Base-by-base conservation (phyloP, 164 flowering plant species). In the Tetracentron sinense region DNA sequence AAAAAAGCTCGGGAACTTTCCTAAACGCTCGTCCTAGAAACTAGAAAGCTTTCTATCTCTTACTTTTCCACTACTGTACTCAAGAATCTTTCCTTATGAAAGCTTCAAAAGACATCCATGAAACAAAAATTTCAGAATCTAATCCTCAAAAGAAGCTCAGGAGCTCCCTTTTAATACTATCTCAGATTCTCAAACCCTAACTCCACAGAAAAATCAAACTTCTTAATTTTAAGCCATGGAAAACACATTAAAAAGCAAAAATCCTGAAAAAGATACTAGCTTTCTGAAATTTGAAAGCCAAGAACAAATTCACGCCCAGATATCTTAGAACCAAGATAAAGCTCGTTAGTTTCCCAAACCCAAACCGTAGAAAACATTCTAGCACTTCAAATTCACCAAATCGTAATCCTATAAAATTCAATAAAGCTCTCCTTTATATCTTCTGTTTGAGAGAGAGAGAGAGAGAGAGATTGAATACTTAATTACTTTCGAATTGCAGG, bases 401-500 rank as follows among this genome's bases (percentile, higher is more conserved):
- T 16, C 44, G 2, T 33, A 33, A 38, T 8, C 14, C 44, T 38
- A 38, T 12, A 38, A 38, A 38, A 38, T 38, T 38, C 14, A 4
- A 38, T 8, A 38, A 3, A 38, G 14, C 8, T 38, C 8, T 12
- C 1, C n/a, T n/a, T n/a, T n/a, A n/a, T n/a, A n/a, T n/a, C n/a
- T n/a, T 38, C 44, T 38, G 44, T 38, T 38, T 8, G 46, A 48
- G 57, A 29, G 10, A 31, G 58, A 52, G 42, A 54, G 38, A 26
- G 49, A 58, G 23, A 60, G 38, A 48, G 51, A 48, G 51, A 16
- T 0, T 0, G 8, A n/a, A 7, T 35, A 21, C 1, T 46, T n/a
- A n/a, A n/a, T n/a, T 78, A 91, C 97, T 69, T 91, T 91, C 46
- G 93, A 79, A 72, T 72, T 88, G 71, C 88, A 78, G 35, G 89